Percentiles rank a stretch among this genome's conserved stretches.
Evolutionary conservation across 2,329 filamentous ascomycete genomes (phyloP).

Genomic region (Nothophaeocryptopus gaeumannii): DNA sequence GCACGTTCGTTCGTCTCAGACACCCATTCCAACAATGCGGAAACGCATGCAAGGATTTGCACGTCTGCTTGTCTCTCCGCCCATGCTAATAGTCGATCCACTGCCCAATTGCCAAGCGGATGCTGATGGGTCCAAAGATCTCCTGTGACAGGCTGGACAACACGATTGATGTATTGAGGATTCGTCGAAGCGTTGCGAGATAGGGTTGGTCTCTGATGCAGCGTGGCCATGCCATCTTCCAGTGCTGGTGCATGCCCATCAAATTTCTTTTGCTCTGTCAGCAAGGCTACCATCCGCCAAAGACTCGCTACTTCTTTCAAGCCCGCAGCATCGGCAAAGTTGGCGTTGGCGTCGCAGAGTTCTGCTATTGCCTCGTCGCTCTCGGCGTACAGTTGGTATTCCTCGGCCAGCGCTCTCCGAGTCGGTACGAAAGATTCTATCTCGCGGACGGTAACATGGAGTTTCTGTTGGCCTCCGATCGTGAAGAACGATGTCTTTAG

Average conservation of each 20-base stretch:
- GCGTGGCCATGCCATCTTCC: neutral
- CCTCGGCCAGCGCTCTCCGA: slow-evolving; percentile 70
- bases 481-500: slow-evolving; percentile 16
- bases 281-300: slow-evolving; percentile 76
- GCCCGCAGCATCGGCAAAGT: slow-evolving; percentile 69
- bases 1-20: slow-evolving; percentile 1
- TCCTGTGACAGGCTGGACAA: neutral
- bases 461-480: slow-evolving; percentile 51
- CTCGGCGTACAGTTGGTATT: slow-evolving; percentile 81
- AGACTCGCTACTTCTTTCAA: slow-evolving; percentile 71
- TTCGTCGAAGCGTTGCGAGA: slow-evolving; percentile 13
- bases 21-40: slow-evolving; percentile 56
- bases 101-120: slow-evolving; percentile 56
- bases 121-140: slow-evolving; percentile 38
- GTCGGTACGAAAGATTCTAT: slow-evolving; percentile 71
- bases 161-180: neutral
- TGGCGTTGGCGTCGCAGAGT: slow-evolving; percentile 80
- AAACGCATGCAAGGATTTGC: slow-evolving; percentile 65
- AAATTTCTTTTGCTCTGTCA: slow-evolving; percentile 64
- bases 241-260: neutral
- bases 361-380: slow-evolving; percentile 53
- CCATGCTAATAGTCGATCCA: slow-evolving; percentile 57
- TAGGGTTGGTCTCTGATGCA: slow-evolving; percentile 5
- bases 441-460: slow-evolving; percentile 71
- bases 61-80: slow-evolving; percentile 61